Percentiles rank a stretch among this genome's conserved stretches.
phyloP scores from a whole-genome alignment of 192 early-diverging fungal genomes.

The Funneliformis mosseae region DNA sequence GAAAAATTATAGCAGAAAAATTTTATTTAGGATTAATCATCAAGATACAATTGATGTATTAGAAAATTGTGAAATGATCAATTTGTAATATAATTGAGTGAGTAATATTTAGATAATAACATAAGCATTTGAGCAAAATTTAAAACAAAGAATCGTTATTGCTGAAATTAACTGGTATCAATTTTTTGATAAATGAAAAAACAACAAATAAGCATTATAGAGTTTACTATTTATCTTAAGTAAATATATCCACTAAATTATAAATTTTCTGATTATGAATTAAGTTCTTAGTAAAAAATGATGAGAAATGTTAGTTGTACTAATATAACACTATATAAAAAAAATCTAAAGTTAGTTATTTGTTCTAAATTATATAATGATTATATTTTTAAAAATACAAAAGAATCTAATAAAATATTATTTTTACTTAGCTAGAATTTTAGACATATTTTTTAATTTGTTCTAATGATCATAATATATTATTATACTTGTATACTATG shows the following conservation, averaged over 20 bases:
- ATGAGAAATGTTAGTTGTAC: neutral
- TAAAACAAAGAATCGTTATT: neutral
- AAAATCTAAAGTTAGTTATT: neutral
- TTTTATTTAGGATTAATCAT: neutral
- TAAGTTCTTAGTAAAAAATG: neutral
- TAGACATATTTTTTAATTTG: too few relatives aligned
- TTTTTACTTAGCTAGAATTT: neutral
- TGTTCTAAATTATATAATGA: too few relatives aligned
- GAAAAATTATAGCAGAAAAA: neutral
- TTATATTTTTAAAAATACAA: too few relatives aligned
- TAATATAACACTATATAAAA: neutral
- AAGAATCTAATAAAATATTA: too few relatives aligned
- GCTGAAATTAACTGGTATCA: neutral
- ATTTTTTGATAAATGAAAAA: neutral
- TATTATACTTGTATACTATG: too few relatives aligned
- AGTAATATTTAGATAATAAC: neutral
- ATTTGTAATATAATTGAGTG: neutral
- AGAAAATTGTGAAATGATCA: neutral
- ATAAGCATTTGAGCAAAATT: neutral
- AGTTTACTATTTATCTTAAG: neutral
- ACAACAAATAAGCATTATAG: conserved; percentile 1
- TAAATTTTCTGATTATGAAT: neutral
- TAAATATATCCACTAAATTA: neutral
- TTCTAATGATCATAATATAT: too few relatives aligned
- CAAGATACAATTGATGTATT: neutral